These are phyloP conservation scores for Albugo candida DNA, from an alignment of 352 stramenopile species.

Conservation along the genomic window DNA sequence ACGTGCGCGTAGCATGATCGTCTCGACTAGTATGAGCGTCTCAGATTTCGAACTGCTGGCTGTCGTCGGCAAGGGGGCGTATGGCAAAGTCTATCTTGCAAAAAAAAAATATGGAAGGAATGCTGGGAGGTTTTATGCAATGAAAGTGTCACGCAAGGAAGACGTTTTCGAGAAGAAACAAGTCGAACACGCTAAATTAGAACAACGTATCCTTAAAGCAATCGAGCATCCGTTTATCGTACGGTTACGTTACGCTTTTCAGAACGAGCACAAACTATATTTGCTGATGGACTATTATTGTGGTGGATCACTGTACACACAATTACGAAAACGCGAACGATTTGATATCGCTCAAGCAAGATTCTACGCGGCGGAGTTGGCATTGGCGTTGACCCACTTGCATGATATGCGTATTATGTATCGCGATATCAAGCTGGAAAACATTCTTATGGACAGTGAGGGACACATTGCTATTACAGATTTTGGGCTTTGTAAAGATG, in stretches of 20 bases:
- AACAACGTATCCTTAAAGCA: constrained; percentile 77
- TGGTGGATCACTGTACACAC: constrained; percentile 68
- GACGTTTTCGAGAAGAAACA: constrained; percentile 76
- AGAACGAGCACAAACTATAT: constrained; percentile 77
- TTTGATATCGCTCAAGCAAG: constrained; percentile 44
- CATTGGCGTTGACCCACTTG: constrained; percentile 62
- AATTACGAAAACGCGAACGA: constrained; percentile 54
- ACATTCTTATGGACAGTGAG: constrained; percentile 75
- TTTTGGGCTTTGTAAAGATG: constrained; percentile 76
- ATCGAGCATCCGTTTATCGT: constrained; percentile 81
- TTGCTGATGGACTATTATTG: constrained; percentile 82
- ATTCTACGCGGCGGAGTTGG: constrained; percentile 77
- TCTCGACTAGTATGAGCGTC: constrained; percentile 62
- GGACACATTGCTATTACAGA: constrained; percentile 75
- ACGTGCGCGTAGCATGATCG: constrained; percentile 55
- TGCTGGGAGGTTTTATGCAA: constrained; percentile 61
- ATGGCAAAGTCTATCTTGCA: constrained; percentile 71
- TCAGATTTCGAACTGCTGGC: constrained; percentile 75
- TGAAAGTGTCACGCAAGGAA: constrained; percentile 77
- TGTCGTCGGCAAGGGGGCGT: constrained; percentile 74
- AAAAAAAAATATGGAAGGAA: constrained; percentile 61
- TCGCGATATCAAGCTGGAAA: constrained; percentile 78
- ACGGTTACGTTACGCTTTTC: constrained; percentile 70
- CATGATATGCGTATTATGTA: constrained; percentile 82
- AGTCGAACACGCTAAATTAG: constrained; percentile 74